phyloP scores from a whole-genome alignment of 148 eudicot genomes.

The Vaccinium myrtillus region DNA sequence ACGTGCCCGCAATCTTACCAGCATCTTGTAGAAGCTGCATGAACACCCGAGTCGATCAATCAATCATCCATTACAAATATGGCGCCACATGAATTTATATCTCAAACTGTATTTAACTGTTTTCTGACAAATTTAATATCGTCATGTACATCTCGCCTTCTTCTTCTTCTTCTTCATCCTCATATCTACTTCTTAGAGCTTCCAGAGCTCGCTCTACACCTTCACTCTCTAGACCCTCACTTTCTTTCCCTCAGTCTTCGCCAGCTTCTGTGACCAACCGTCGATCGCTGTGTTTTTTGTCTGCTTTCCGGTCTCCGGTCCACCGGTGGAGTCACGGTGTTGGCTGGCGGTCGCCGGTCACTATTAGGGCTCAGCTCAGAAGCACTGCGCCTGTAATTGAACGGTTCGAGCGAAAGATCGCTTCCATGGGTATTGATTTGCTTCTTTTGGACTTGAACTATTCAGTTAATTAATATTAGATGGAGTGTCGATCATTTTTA shows the following conservation, averaged over 20 bases:
- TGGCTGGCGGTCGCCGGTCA: slow-evolving; percentile 51
- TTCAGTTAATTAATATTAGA: no score
- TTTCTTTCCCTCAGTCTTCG: slow-evolving; percentile 36
- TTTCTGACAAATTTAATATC: neutral
- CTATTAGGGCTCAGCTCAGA: slow-evolving; percentile 59
- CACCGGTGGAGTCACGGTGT: slow-evolving; percentile 63
- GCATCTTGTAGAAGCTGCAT: slow-evolving; percentile 7
- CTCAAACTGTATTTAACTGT: neutral
- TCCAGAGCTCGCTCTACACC: slow-evolving; percentile 18
- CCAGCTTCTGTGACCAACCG: slow-evolving; percentile 21
- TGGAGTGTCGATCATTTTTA: no score
- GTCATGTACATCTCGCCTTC: slow-evolving; percentile 28
- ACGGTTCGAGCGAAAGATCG: no score
- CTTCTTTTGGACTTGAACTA: no score
- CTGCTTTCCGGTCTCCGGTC: slow-evolving; percentile 33
- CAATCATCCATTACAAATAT: no score
- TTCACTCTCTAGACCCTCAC: slow-evolving; percentile 32
- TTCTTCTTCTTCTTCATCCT: slow-evolving; percentile 25
- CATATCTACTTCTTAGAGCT: slow-evolving; percentile 37
- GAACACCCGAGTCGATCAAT: neutral
- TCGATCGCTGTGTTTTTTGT: slow-evolving; percentile 36
- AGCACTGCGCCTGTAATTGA: slow-evolving; percentile 16
- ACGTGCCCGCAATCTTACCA: neutral
- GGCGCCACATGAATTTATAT: neutral
- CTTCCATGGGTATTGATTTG: no score